Evolutionary conservation across 2,329 filamentous ascomycete genomes (phyloP).

Genomic region (Fusarium illudens): DNA sequence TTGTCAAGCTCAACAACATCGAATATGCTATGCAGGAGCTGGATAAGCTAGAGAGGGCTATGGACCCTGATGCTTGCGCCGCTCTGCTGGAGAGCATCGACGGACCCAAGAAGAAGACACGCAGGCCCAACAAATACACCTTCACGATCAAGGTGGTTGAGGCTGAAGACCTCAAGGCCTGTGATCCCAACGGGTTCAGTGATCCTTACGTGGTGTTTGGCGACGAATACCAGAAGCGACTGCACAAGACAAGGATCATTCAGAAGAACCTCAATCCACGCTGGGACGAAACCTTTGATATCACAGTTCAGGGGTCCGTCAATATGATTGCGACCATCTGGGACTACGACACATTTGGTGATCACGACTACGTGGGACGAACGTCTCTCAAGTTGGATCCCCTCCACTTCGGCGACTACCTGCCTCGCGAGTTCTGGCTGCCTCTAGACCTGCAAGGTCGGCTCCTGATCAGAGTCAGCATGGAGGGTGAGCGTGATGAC

Average conservation of each 20-base stretch:
- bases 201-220: constrained; percentile 97
- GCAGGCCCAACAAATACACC: constrained; percentile 85
- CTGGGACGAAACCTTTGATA: constrained; percentile 97
- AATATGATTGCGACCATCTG: constrained; percentile 97
- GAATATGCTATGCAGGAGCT: constrained; percentile 93
- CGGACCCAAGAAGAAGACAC: constrained; percentile 70
- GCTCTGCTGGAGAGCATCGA: constrained; percentile 79
- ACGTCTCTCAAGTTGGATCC: constrained; percentile 99
- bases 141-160: constrained; percentile 99
- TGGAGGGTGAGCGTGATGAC: constrained; percentile 98
- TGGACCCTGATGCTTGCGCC: constrained; percentile 92
- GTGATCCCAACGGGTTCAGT: constrained; percentile 91
- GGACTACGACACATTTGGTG: constrained; percentile 97
- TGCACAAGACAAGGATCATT: constrained; percentile 93
- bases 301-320: constrained; percentile 88
- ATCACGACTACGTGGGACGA: constrained; percentile 95
- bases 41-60: constrained; percentile 86
- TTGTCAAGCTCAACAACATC: constrained; percentile 98
- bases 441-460: constrained; percentile 96
- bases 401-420: constrained; percentile 94
- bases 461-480: constrained; percentile 88
- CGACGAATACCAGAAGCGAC: constrained; percentile 96
- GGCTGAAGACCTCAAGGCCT: constrained; percentile 97
- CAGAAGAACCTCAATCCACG: constrained; percentile 90
- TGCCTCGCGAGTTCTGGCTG: constrained; percentile 96